phyloP scores from a whole-genome alignment of 768 basidiomycete species.

The Hypholoma sublateritium region DNA sequence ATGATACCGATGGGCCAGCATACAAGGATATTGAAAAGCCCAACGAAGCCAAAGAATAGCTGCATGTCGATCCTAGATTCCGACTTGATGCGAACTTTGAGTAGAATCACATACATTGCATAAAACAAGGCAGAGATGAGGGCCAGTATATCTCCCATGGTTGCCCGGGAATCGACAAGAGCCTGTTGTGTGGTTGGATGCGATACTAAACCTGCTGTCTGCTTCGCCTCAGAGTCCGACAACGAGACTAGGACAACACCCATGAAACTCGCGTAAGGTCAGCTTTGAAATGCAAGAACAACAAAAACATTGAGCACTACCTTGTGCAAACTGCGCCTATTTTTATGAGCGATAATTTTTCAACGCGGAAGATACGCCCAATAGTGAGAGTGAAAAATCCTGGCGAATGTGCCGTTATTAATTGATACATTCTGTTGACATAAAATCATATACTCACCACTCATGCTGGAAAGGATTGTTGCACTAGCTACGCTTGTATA shows the following conservation, averaged over 20 bases:
- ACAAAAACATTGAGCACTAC: constrained; percentile 37
- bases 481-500: constrained; percentile 94
- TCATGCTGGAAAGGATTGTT: constrained; percentile 86
- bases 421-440: neutral
- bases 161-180: constrained; percentile 30
- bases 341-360: constrained; percentile 72
- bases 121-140: constrained; percentile 88
- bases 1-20: constrained; percentile 79
- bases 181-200: constrained; percentile 14
- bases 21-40: constrained; percentile 75
- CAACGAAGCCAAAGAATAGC: constrained; percentile 93
- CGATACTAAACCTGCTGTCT: constrained; percentile 20
- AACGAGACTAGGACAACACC: constrained; percentile 89
- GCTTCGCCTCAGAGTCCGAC: constrained; percentile 60
- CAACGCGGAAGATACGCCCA: constrained; percentile 81
- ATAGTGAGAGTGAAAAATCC: constrained; percentile 93
- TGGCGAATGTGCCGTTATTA: constrained; percentile 25
- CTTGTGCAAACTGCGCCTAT: constrained; percentile 76
- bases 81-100: constrained; percentile 82
- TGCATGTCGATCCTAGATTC: constrained; percentile 92
- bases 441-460: constrained; percentile 52
- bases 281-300: neutral
- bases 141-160: constrained; percentile 81
- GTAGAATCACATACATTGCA: constrained; percentile 82
- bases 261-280: constrained; percentile 35